Evolutionary conservation across 2,329 filamentous ascomycete genomes (phyloP), one percentile per base, ranked within the genome.

Genomic region (Raffaelea deltoideospora): DNA sequence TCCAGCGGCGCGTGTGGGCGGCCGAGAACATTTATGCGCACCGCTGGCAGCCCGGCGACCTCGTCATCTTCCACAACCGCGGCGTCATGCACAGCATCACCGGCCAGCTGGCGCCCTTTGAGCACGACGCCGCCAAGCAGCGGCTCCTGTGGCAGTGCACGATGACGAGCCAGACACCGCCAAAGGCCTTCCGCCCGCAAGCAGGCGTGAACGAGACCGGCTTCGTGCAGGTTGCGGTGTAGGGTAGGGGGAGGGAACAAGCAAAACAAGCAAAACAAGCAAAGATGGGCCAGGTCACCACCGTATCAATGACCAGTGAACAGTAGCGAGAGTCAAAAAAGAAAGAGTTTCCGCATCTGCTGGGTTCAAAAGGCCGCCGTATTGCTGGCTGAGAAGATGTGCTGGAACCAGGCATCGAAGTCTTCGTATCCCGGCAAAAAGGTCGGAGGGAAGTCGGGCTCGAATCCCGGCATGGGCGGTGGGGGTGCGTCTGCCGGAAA

Each of bases 51-150:
- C 72, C 81, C 50, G 80, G 80, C 4, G 81, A 86, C 50, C 20
- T 84, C 40, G 81, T 84, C 1, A 59, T 87, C 24, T 87, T 87
- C 56, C 77, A 87, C 53, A 87, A 87, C 50, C 70, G 79, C 7
- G 81, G 80, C 1, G 64, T 84, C 14, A 53, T 86, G 39, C 81
- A 88, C 54, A 76, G 71, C 7, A 81, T 87, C 2, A 79, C 83
- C 0, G 81, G 80, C 1, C 76, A 76, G 2, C 86, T 87, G 54
- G 66, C 67, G 10, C 27, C 30, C 31, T 32, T 36, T 37, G 34
- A 35, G 14, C 27, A 38, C 18, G 19, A 32, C 4, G 30, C 20
- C 18, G 18, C 30, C 17, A 19, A 32, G 30, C 8, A 14, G 14
- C 30, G 30, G 5, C 30, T 32, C 7, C 19, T 32, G 11, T 32